Evolutionary conservation across 768 basidiomycete species (phyloP), one percentile per base, ranked within the genome.

Genomic region (Phallus indusiatus): DNA sequence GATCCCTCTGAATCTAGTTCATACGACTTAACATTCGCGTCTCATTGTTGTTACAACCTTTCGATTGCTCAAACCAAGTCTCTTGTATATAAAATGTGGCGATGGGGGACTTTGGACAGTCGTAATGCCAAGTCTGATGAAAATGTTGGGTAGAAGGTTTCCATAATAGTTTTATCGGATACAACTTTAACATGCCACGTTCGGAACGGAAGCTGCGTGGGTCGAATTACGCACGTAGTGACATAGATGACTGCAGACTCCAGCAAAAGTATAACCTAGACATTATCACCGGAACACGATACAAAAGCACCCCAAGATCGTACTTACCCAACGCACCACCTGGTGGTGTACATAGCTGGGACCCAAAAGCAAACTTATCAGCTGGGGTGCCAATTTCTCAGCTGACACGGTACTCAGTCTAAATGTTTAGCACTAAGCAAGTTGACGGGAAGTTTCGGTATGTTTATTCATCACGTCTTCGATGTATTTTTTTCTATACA

Each of bases 301-400:
- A 95, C 69, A 79, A 88, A 53, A 76, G 81, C 10, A 76, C 76
- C 2, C 74, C 86, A 0, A 80, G 75, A 10, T 88, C 85, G 1
- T 69, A 75, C 59, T 63, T 82, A 17, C 61, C 73, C 11, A 81
- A 76, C n/a, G 76, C 88, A 12, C 74, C 75, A 56, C 86, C 88
- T 9, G 93, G 92, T 3, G 93, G 90, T 10, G 90, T 94, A 5
- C 82, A 94, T 65, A 93, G 93, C 9, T 95, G 93, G 93, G 92
- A 94, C 64, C 72, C 94, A 58, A 90, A 85, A 69, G 93, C 54
- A 94, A 94, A 69, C 73, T 95, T 42, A 87, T 94, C 47, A 89
- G 86, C 35, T 74, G 90, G 61, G 93, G 93, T 0, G 93, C 93
- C 46, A 95, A 95, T 70, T 93, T 90, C 65, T 77, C 94, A 34